These are phyloP conservation scores for Podospora comata DNA, from an alignment of 495 filamentous ascomycete genomes.

Conservation along the genomic window DNA sequence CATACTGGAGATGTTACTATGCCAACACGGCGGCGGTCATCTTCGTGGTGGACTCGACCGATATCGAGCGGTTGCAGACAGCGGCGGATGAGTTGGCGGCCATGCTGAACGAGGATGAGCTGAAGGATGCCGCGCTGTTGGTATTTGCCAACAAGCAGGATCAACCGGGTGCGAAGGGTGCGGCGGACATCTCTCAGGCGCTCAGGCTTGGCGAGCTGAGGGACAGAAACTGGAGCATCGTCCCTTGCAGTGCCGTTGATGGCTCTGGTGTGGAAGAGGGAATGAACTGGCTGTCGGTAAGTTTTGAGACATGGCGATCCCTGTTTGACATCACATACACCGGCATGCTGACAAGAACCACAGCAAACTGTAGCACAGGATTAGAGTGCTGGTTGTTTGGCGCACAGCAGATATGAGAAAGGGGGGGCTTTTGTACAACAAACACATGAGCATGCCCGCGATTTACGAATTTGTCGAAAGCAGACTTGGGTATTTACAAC, in stretches of 20 bases:
- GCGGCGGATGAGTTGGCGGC: conserved; percentile 88
- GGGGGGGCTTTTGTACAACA: conserved; percentile 33
- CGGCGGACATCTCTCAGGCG: conserved; percentile 93
- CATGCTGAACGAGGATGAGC: conserved; percentile 95
- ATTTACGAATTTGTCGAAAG: conserved; percentile 19
- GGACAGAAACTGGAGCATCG: conserved; percentile 98
- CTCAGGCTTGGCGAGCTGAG: conserved; percentile 83
- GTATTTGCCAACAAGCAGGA: conserved; percentile 99
- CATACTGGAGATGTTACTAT: conserved; percentile 99
- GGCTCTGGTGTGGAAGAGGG: conserved; percentile 91
- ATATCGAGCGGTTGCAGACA: conserved; percentile 89
- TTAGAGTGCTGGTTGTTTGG: conserved; percentile 21
- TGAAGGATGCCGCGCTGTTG: conserved; percentile 84
- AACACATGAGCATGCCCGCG: conserved; percentile 1
- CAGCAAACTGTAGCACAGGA: conserved; percentile 52
- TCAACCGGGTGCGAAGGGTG: conserved; percentile 93
- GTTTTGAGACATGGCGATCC: conserved; percentile 41
- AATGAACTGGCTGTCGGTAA: conserved; percentile 98
- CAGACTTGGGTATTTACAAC: conserved; percentile 29
- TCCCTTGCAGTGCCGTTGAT: conserved; percentile 93
- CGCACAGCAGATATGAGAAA: conserved; percentile 8
- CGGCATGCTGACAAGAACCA: conserved; percentile 19
- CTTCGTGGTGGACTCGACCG: conserved; percentile 96
- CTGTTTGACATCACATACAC: not conserved
- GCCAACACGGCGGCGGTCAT: conserved; percentile 99